phyloP scores from a whole-genome alignment of 2,329 filamentous ascomycete genomes.

The Beauveria brongniartii region DNA sequence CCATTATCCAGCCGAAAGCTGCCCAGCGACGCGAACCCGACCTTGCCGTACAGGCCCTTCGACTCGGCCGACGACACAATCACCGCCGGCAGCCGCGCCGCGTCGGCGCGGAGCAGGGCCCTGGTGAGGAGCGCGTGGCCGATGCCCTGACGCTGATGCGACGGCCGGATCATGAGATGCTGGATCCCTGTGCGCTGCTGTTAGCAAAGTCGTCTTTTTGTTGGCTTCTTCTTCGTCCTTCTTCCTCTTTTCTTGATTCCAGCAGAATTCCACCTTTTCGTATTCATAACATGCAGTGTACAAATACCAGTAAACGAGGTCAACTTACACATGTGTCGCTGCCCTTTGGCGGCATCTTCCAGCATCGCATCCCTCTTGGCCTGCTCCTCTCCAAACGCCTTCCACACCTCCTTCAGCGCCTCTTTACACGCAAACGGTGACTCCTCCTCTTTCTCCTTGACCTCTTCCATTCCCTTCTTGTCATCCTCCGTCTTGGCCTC shows the following conservation, averaged over 20 bases:
- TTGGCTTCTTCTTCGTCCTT: background rate
- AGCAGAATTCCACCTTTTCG: background rate
- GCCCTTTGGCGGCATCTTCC: constrained; percentile 13
- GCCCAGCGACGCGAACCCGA: constrained; percentile 15
- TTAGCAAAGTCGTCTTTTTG: background rate
- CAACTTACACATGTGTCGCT: constrained; percentile 15
- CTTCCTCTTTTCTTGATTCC: background rate
- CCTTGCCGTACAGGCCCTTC: constrained; percentile 13
- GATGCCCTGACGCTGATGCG: constrained; percentile 16
- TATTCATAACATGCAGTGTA: background rate
- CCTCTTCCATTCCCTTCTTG: background rate
- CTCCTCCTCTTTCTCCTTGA: background rate
- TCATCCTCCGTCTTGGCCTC: constrained; percentile 3
- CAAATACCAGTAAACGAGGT: background rate
- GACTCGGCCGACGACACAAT: constrained; percentile 17
- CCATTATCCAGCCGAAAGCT: constrained; percentile 16
- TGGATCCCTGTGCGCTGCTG: constrained; percentile 13
- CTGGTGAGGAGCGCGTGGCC: constrained; percentile 13
- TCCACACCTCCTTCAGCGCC: constrained; percentile 17
- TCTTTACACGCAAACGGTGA: constrained; percentile 14
- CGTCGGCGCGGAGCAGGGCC: constrained; percentile 12
- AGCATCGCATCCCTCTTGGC: constrained; percentile 17
- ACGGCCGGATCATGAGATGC: constrained; percentile 18
- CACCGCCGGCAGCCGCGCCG: constrained; percentile 9
- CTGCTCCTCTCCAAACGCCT: constrained; percentile 14